A percentile compares a stretch with the other conserved stretches of the same genome.
These are phyloP conservation scores for Onygenales sp. DNA, from an alignment of 2,329 filamentous ascomycete species.

Conservation along the genomic window DNA sequence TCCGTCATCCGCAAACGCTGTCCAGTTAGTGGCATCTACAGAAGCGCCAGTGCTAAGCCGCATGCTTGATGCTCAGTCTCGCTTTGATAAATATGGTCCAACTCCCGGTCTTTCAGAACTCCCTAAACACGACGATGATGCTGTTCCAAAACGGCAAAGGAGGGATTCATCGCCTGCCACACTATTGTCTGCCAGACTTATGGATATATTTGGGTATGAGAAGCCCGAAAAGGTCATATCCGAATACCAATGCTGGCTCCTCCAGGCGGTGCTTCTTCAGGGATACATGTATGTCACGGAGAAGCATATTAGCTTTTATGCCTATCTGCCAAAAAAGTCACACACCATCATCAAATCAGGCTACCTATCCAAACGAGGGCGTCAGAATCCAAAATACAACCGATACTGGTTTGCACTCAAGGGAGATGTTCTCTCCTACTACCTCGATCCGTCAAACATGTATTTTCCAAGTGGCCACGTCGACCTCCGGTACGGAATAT, in stretches of 20 bases:
- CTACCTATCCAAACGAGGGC: slow-evolving; percentile 78
- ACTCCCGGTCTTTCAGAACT: background rate
- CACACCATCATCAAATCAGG: slow-evolving; percentile 74
- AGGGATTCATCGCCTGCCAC: slow-evolving; percentile 37
- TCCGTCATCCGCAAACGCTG: slow-evolving; percentile 8
- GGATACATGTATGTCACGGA: slow-evolving; percentile 94
- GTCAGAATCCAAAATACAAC: slow-evolving; percentile 76
- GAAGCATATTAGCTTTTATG: slow-evolving; percentile 92
- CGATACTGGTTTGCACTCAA: slow-evolving; percentile 91
- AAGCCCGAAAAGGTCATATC: slow-evolving; percentile 71
- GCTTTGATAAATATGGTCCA: slow-evolving; percentile 35
- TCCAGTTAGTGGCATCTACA: slow-evolving; percentile 29
- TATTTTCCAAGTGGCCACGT: slow-evolving; percentile 92
- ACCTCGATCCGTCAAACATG: slow-evolving; percentile 68
- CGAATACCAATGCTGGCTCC: slow-evolving; percentile 89
- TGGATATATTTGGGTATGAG: slow-evolving; percentile 79
- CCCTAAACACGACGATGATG: background rate
- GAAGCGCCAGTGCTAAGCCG: slow-evolving; percentile 65
- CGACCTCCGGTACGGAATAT: slow-evolving; percentile 84
- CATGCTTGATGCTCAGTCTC: slow-evolving; percentile 63
- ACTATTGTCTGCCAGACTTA: slow-evolving; percentile 60
- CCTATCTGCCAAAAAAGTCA: slow-evolving; percentile 88
- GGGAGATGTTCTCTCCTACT: slow-evolving; percentile 86
- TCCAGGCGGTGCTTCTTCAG: slow-evolving; percentile 84
- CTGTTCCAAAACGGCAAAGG: slow-evolving; percentile 34